These are phyloP conservation scores for Pichia phayaonensis DNA, from an alignment of 805 yeast species.

Conservation along the genomic window DNA sequence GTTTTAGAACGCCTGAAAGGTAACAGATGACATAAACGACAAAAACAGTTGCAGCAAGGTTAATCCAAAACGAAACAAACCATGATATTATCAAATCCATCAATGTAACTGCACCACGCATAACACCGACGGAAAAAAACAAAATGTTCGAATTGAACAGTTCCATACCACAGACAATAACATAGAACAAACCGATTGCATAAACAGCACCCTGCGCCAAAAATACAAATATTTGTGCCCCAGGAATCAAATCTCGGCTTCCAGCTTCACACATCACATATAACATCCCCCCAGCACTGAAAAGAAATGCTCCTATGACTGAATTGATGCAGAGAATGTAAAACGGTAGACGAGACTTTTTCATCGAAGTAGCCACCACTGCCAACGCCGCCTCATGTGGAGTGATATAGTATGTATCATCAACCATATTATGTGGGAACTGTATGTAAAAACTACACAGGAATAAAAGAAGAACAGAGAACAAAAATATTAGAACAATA, in stretches of 20 bases:
- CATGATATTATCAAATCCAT: conserved; percentile 59
- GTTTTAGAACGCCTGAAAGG: conserved; percentile 41
- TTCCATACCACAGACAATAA: conserved; percentile 68
- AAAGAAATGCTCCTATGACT: conserved; percentile 60
- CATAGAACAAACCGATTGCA: conserved; percentile 69
- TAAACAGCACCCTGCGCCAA: conserved; percentile 55
- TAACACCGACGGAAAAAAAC: conserved; percentile 60
- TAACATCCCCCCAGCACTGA: conserved; percentile 68
- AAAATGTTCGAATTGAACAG: conserved; percentile 67
- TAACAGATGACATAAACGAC: conserved; percentile 59
- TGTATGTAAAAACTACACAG: neutral
- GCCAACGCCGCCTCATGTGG: conserved; percentile 81
- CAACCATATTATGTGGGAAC: conserved; percentile 22
- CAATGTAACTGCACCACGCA: conserved; percentile 62
- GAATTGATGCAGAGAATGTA: conserved; percentile 58
- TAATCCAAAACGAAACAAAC: conserved; percentile 59
- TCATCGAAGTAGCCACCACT: conserved; percentile 80
- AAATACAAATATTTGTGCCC: conserved; percentile 46
- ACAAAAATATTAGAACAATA: too few species aligned
- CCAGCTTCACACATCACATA: conserved; percentile 48
- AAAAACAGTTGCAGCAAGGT: conserved; percentile 56
- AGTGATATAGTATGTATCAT: conserved; percentile 53
- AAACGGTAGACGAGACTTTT: conserved; percentile 60
- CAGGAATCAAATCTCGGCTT: conserved; percentile 29
- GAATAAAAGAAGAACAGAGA: neutral